Base-by-base conservation (phyloP, 2,329 filamentous ascomycete genomes). In the Periconia digitata region DNA sequence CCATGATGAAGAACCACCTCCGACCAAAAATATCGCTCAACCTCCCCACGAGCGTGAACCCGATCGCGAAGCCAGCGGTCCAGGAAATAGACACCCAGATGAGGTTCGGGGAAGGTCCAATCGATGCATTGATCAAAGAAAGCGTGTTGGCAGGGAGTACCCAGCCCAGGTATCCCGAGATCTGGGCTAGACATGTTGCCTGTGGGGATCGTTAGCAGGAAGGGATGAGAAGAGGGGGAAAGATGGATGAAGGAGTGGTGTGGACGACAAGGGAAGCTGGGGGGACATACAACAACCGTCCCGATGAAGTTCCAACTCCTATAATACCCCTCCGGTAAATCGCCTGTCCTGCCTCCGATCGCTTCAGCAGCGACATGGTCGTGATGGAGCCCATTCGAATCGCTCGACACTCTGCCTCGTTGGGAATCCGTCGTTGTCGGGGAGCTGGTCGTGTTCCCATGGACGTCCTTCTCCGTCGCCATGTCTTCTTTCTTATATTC, bases 11-110 rank as follows among this genome's bases (percentile, higher is more conserved):
- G 41, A 65, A 64, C 59, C 54, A 67, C 50, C 70, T 47, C 41
- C 69, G 51, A 16, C 70, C 71, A 40, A 73, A 72, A 23, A 73
- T 71, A 41, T 73, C 71, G 5, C 64, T 69, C 2, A 73, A 50
- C 8, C 65, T 63, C 18, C 71, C 70, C 23, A 73, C 67, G 27
- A 72, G 59, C 1, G 68, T 60, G 48, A 72, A 72, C 24, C 67
- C 66, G 32, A 72, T 64, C 4, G 69, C 67, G 13, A 67, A 67
- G 10, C 66, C 64, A 8, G 61, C 60, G 1, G 68, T 62, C 58
- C 67, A 69, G 1, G 63, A 67, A 21, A 72, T 63, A 16, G 66
- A 58, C 1, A 72, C 64, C 67, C 67, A 73, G 24, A 69, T 70
- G 48, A 71, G 66, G 51, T 72, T 64, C 6, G 70, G 66, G 1